phyloP scores from a whole-genome alignment of 1,284 basidiomycete genomes.

The Leccinum pachyderme region DNA sequence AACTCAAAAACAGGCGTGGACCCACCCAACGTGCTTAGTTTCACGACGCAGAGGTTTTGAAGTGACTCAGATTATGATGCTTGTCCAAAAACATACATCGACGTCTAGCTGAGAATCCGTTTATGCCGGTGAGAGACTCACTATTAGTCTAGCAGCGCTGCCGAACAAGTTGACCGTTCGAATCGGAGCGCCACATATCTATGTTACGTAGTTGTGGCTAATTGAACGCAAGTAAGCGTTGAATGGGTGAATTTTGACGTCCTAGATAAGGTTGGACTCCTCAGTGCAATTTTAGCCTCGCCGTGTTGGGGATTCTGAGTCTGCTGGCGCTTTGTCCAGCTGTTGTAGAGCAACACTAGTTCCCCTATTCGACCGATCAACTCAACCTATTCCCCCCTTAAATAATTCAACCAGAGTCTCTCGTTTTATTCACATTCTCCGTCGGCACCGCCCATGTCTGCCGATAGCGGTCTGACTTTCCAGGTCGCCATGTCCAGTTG shows the following conservation, averaged over 20 bases:
- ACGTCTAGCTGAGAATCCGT: neutral
- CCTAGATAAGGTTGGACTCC: neutral
- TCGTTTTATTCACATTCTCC: neutral
- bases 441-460: neutral
- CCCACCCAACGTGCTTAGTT: neutral
- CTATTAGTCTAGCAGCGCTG: neutral
- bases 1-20: neutral
- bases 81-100: neutral
- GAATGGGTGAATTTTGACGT: neutral
- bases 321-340: neutral
- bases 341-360: neutral
- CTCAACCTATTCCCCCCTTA: neutral
- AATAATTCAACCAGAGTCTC: neutral
- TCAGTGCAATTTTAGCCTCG: neutral
- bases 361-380: neutral
- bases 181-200: neutral
- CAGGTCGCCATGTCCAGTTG: constrained; percentile 1
- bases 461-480: neutral
- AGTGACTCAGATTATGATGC: neutral
- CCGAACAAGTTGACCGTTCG: neutral
- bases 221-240: neutral
- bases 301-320: neutral
- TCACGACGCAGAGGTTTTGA: neutral
- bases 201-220: neutral
- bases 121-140: neutral